These are phyloP conservation scores for Solanum hybrid DNA, from an alignment of 305 asterid species.

Conservation along the genomic window DNA sequence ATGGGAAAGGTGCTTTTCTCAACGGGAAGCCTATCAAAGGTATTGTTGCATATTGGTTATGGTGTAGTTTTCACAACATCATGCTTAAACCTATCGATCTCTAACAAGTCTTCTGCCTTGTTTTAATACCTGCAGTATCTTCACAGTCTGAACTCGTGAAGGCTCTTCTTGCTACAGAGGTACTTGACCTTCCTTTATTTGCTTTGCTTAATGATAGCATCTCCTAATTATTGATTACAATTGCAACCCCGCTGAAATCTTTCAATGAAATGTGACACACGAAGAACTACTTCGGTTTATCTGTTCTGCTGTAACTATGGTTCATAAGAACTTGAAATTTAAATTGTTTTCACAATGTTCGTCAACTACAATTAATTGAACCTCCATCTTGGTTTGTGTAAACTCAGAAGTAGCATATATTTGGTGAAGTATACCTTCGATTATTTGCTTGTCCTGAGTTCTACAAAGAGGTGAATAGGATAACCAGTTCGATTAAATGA, in stretches of 20 bases:
- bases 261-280: accelerated
- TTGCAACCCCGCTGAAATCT: neutral
- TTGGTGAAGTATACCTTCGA: neutral
- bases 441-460: neutral
- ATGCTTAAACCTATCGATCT: neutral
- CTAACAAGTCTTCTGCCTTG: neutral
- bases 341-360: neutral
- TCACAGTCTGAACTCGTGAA: conserved; percentile 75
- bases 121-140: conserved; percentile 47
- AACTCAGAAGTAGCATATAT: neutral
- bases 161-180: conserved; percentile 81
- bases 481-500: neutral
- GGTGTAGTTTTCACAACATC: conserved; percentile 4
- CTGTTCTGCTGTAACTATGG: neutral
- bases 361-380: neutral
- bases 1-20: conserved; percentile 77
- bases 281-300: neutral
- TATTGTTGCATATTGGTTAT: conserved; percentile 10
- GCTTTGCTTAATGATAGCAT: neutral
- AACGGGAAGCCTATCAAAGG: conserved; percentile 88
- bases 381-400: neutral
- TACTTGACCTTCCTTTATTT: conserved; percentile 15
- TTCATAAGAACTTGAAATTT: neutral
- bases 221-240: neutral
- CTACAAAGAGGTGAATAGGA: neutral